Conservation (phyloP, 2,329 filamentous ascomycete species). For the Calonectria leucothoes region DNA sequence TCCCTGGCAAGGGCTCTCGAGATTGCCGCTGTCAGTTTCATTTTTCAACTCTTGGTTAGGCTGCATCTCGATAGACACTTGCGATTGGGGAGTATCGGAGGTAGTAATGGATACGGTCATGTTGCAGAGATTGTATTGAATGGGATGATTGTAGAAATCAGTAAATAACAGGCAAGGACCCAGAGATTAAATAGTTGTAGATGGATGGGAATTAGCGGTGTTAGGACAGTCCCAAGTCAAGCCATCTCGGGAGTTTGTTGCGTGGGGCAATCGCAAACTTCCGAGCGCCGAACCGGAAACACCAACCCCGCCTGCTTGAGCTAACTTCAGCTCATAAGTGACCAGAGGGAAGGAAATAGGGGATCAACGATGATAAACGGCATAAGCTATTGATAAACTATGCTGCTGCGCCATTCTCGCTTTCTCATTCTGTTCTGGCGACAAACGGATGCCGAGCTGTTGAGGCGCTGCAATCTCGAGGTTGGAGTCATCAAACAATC, state of each 20-base stretch:
- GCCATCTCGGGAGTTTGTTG: background rate
- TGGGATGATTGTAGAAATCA: background rate
- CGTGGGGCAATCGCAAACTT: background rate
- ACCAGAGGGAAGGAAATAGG: background rate
- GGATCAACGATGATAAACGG: background rate
- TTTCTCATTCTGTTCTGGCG: too few relatives aligned
- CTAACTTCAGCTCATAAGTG: background rate
- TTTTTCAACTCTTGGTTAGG: background rate
- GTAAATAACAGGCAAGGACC: too few relatives aligned
- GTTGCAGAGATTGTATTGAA: background rate
- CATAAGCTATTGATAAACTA: background rate
- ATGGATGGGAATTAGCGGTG: background rate
- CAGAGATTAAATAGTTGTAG: background rate
- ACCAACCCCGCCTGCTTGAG: background rate
- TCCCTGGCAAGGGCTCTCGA: background rate
- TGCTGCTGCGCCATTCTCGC: rapidly evolving
- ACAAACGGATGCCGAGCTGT: too few relatives aligned
- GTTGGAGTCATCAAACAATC: too few relatives aligned
- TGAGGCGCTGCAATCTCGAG: too few relatives aligned
- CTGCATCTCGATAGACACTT: background rate
- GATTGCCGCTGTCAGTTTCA: too few relatives aligned
- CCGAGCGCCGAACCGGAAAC: background rate
- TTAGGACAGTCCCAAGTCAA: background rate
- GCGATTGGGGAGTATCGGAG: background rate
- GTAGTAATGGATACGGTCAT: background rate